A percentile compares a stretch with the other conserved stretches of the same genome.
These are phyloP conservation scores for Oleoguttula mirabilis DNA, from an alignment of 495 filamentous ascomycete species.

Conservation along the genomic window DNA sequence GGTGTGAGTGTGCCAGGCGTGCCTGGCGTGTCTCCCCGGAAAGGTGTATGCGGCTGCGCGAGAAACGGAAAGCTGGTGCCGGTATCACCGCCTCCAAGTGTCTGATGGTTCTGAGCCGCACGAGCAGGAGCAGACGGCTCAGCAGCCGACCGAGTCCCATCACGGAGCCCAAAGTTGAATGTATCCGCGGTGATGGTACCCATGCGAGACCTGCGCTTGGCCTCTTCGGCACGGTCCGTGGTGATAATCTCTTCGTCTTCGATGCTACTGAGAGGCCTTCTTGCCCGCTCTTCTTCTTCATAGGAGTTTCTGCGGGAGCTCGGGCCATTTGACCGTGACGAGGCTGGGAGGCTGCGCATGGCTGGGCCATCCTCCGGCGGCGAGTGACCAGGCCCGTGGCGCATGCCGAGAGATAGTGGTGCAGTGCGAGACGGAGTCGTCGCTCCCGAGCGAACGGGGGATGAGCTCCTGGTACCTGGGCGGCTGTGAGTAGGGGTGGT, in stretches of 20 bases:
- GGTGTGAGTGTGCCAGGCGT: no score
- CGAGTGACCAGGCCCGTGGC: slow-evolving; percentile 7
- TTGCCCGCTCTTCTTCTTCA: slow-evolving; percentile 4
- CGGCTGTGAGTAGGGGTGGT: slow-evolving; percentile 9
- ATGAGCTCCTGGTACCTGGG: slow-evolving; percentile 11
- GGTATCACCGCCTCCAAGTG: no score
- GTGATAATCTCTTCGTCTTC: slow-evolving; percentile 9
- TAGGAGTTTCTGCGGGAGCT: slow-evolving; percentile 4
- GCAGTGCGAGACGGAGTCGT: slow-evolving; percentile 2
- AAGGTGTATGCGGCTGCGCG: slow-evolving; percentile 2
- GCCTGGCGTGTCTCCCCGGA: slow-evolving; percentile 1
- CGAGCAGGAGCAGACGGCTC: slow-evolving; percentile 2
- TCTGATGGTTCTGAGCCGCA: no score
- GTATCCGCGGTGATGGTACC: neutral
- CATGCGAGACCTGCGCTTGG: slow-evolving; percentile 9
- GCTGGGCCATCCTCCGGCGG: neutral
- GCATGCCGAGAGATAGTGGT: slow-evolving; percentile 5
- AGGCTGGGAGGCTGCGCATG: neutral
- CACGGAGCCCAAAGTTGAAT: slow-evolving; percentile 12
- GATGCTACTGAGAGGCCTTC: neutral
- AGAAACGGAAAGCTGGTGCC: slow-evolving; percentile 11
- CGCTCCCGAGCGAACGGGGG: slow-evolving; percentile 7
- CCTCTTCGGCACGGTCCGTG: slow-evolving; percentile 8
- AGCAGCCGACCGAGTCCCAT: slow-evolving; percentile 2
- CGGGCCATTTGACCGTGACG: neutral